Conservation (phyloP, 768 basidiomycete species). For the Mycena pura region DNA sequence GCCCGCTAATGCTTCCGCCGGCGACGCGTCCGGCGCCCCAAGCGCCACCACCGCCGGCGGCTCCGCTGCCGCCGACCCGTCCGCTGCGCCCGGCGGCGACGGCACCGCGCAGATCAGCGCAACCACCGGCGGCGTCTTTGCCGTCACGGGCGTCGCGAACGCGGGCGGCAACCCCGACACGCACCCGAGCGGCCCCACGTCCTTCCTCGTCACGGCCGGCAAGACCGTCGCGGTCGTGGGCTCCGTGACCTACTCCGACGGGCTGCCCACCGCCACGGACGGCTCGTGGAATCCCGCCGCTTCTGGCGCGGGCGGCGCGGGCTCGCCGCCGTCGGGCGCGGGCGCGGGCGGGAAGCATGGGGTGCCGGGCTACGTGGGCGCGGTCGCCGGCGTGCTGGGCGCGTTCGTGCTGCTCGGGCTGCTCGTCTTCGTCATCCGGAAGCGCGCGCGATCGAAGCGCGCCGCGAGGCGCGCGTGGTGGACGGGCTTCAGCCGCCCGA, state of each 20-base stretch:
- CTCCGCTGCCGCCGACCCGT: not conserved
- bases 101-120: not conserved
- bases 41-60: not conserved
- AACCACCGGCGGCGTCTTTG: constrained; percentile 3
- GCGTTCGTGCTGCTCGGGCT: constrained; percentile 5
- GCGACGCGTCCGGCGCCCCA: not conserved
- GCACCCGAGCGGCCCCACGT: constrained; percentile 13
- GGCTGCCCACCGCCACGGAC: constrained; percentile 16
- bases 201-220: constrained; percentile 8
- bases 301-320: constrained; percentile 4
- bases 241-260: constrained; percentile 14
- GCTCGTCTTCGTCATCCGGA: constrained; percentile 7
- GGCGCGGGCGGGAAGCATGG: constrained; percentile 14
- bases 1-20: not conserved
- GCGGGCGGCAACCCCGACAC: not conserved
- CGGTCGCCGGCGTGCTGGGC: constrained; percentile 9
- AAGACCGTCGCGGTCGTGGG: constrained; percentile 22
- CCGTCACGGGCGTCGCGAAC: constrained; percentile 1
- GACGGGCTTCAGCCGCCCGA: not conserved
- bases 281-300: not conserved
- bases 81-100: not conserved
- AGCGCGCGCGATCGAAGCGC: constrained; percentile 14
- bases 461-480: constrained; percentile 8
- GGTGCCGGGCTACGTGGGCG: not conserved
- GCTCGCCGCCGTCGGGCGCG: constrained; percentile 4